Evolutionary conservation across 805 yeast genomes (phyloP), one percentile per base, ranked within the genome.

Genomic region (Kluyveromyces aestuarii): DNA sequence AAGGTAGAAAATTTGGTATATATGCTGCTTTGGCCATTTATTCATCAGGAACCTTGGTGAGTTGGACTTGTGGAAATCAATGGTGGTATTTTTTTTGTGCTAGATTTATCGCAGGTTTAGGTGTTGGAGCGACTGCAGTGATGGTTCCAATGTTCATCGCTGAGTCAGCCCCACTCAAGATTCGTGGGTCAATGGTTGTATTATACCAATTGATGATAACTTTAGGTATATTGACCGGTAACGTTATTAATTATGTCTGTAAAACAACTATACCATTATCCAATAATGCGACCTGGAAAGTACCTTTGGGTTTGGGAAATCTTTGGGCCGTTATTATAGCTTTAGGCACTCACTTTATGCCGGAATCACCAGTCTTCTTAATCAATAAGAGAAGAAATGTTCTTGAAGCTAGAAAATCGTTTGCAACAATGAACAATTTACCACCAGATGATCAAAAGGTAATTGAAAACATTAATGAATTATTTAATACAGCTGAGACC

Each of bases 41-140:
- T 61, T 74, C 79, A 45, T 69, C 75, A 40, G 90, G 88, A 45
- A 70, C 80, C 38, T 59, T 75, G 37, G 71, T 82, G 48, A 86
- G 82, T 63, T 76, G 82, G 45, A 64, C 82, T 11, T 69, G 82
- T 7, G 60, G 61, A 14, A 42, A 55, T 3, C 67, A 69, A 27
- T 83, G 88, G 88, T 76, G 73, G 58, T 87, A 81, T 63, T 74
- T 76, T 56, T 71, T 78, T 51, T 64, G 80, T 51, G 89, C 88
- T 33, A 73, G 90, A 68, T 73, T 78, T 36, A 65, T 86, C 45
- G 75, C 83, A 27, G 96, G 96, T 9, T 52, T 85, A 8, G 83
- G 85, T 27, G 84, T 87, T 48, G 96, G 96, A 40, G 72, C 79
- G 27, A 71, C 81, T 33, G 80, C 90, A 8, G 87, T 87, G 16